Conservation (phyloP, 192 early-diverging fungal genomes). For the Rhizoclosmatium globosum region DNA sequence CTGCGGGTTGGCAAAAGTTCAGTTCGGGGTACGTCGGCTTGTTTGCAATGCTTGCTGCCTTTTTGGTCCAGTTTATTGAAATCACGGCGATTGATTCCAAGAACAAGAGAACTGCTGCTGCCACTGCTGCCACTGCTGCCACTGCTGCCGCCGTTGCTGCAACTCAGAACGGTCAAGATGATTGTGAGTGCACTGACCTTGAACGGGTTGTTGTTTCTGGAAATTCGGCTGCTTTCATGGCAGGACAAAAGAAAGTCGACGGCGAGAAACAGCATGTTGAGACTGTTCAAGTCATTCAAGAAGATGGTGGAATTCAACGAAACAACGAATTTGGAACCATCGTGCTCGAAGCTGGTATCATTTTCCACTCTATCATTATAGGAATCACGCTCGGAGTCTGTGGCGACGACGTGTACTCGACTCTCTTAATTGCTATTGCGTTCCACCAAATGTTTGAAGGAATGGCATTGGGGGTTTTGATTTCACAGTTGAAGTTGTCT, state of each 20-base stretch:
- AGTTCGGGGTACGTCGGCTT: slow-evolving; percentile 30
- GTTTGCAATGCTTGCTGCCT: slow-evolving; percentile 43
- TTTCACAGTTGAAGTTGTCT: slow-evolving; percentile 21
- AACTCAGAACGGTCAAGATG: not conserved
- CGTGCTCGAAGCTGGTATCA: slow-evolving; percentile 57
- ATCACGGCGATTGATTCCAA: not conserved
- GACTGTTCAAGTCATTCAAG: not conserved
- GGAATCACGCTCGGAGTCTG: slow-evolving; percentile 54
- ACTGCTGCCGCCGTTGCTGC: not conserved
- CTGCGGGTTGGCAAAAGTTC: slow-evolving; percentile 1
- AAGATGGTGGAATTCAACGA: not conserved
- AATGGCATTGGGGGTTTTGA: slow-evolving; percentile 43
- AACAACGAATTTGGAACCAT: slow-evolving; percentile 36
- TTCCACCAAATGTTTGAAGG: slow-evolving; percentile 60
- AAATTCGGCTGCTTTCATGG: not conserved
- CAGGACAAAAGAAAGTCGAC: not conserved
- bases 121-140: not conserved
- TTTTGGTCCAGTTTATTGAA: slow-evolving; percentile 43
- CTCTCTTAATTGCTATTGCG: slow-evolving; percentile 53
- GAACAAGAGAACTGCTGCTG: not conserved
- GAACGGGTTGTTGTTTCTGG: not conserved
- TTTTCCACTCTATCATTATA: slow-evolving; percentile 59
- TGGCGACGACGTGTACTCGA: slow-evolving; percentile 32
- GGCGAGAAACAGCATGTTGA: not conserved
- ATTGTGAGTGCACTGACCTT: not conserved